Percentiles rank a stretch among this genome's conserved stretches.
Evolutionary conservation across 257 asterid species (phyloP).

Genomic region (Craterostigma plantagineum): DNA sequence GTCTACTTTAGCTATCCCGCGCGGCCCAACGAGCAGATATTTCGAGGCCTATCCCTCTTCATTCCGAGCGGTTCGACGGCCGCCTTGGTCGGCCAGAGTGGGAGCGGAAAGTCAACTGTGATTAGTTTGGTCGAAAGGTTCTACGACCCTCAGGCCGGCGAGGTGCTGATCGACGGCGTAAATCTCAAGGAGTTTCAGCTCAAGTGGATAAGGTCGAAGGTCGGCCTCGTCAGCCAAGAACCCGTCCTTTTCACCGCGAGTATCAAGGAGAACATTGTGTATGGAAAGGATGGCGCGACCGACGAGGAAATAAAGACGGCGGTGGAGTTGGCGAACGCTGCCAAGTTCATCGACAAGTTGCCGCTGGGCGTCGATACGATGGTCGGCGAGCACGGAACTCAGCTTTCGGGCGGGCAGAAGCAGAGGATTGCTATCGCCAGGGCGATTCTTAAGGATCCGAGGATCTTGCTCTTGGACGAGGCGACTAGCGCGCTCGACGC

Average conservation of each 20-base stretch:
- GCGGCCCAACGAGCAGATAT: conserved; percentile 40
- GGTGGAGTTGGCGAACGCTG: conserved; percentile 53
- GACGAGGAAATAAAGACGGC: conserved; percentile 43
- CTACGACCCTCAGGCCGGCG: conserved; percentile 57
- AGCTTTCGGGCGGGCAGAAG: conserved; percentile 72
- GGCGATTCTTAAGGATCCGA: conserved; percentile 55
- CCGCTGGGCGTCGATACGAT: conserved; percentile 63
- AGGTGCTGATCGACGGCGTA: conserved; percentile 37
- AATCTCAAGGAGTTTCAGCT: conserved; percentile 47
- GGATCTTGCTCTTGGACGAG: conserved; percentile 52
- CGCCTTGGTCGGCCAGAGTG: conserved; percentile 74
- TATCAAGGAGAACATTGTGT: conserved; percentile 55
- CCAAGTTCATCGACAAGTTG: conserved; percentile 45
- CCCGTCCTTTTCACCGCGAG: conserved; percentile 58
- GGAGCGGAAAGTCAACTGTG: conserved; percentile 72
- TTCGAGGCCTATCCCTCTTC: conserved; percentile 38
- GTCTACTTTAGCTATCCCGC: conserved; percentile 51
- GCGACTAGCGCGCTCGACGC: conserved; percentile 74
- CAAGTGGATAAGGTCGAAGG: conserved; percentile 56
- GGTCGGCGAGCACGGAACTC: conserved; percentile 74
- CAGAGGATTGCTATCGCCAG: conserved; percentile 68
- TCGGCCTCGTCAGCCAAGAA: conserved; percentile 73
- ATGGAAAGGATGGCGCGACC: conserved; percentile 53
- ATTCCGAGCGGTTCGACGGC: conserved; percentile 41
- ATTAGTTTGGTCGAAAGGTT: conserved; percentile 58